Base-by-base conservation (phyloP, 75 land plant genomes). In the Sequoia sempervirens region DNA sequence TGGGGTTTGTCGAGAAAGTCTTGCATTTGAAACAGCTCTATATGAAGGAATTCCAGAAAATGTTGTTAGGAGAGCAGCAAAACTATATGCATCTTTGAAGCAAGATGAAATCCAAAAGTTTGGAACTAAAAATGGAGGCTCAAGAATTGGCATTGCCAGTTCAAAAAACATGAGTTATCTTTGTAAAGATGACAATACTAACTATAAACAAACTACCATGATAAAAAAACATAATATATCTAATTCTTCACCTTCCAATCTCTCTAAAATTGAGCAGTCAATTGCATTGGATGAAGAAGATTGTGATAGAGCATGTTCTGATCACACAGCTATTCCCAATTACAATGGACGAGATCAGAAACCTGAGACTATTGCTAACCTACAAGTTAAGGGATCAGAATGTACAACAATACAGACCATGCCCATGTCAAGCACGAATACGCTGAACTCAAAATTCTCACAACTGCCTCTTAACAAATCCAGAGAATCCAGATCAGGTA, bases 21-120 rank as follows among this genome's bases (percentile, higher is more conserved):
- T 97, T 81, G 99, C 99, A 20, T 97, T 96, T 92, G 94, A 97
- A 90, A 93, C 96, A 82, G 99, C 99, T 43, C 85, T 84, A 84
- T 87, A 69, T 20, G 98, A 97, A 94, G 99, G 99, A 70, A 78
- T 97, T 58, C 92, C 98, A 45, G 89, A 91, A 83, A 20, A 73
- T 64, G 37, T 97, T 32, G 85, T 97, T 46, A 88, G 85, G 83
- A 90, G 99, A 87, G 99, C 99, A 68, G 90, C 90, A 78, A 89
- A 92, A 45, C 79, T 97, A 45, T 97, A 97, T 58, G 50, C 41
- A 18, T 86, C 86, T 66, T 82, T 82, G 0, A 85, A 86, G 86
- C 82, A 81, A 53, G 61, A 81, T 81, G 32, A 81, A 46, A 32
- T 52, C 37, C 53, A 47, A 6, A 54, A 32, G 10, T 8, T 7